Evolutionary conservation across 352 stramenopile species (phyloP), one percentile per base, ranked within the genome.

Genomic region (Pythium rishiriense): DNA sequence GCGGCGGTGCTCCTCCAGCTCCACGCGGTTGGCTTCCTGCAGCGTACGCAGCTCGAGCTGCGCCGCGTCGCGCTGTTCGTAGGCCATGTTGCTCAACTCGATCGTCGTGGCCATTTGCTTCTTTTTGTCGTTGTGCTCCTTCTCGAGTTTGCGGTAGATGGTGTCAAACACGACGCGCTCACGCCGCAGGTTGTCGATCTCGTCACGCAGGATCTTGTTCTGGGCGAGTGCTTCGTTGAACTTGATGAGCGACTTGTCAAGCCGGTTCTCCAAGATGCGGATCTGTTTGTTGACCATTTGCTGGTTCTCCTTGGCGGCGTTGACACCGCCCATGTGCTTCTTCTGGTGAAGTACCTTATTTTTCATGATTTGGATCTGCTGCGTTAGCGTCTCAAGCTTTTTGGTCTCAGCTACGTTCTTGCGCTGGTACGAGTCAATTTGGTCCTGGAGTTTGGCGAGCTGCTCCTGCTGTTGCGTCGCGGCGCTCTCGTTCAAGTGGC

Each of bases 211-310:
- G 24, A 82, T 68, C 66, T 98, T 98, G 71, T 98, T 98, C 35
- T 94, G 76, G 15, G 92, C 90, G 9, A 98, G 81, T 45, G 89
- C 89, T 68, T 98, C 94, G 72, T 99, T 99, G 61, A 98, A 99
- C 72, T 98, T 98, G 31, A 98, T 77, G 17, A 99, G 77, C 26
- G 95, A 96, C 76, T 99, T 98, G 76, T 99, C 96, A 41, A 99
- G 79, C 1, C 93, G 85, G 74, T 98, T 98, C 68, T 99, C 97
- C n/a, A 99, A 75, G 51, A 98, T 98, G 39, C 84, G 83, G 48
- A 98, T 98, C 79, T 98, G 95, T 75, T 98, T 99, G 71, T 94
- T 84, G 26, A 98, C 85, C 79, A 98, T 96, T 69, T 96, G 81
- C 58, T 98, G 87, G 74, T 98, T 99, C 72, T 99, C 96, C 37